Percentiles rank a stretch among this genome's conserved stretches.
Conservation (phyloP, 116 monocot species). For the Iris pallida region DNA sequence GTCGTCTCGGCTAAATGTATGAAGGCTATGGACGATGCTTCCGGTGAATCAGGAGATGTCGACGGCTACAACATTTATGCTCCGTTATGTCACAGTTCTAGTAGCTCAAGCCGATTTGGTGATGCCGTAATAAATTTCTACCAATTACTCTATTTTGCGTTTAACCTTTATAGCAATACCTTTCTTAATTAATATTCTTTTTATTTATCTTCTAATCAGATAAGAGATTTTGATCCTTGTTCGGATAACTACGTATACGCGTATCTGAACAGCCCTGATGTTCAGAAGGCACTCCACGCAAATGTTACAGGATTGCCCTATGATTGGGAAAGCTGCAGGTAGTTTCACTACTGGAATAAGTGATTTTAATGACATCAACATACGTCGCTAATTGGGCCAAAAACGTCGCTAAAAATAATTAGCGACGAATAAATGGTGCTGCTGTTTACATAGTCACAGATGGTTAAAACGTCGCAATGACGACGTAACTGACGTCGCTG, state of each 20-base stretch:
- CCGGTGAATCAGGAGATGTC: constrained; percentile 1
- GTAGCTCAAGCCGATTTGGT: neutral
- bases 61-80: constrained; percentile 21
- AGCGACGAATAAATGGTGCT: too few species aligned
- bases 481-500: too few species aligned
- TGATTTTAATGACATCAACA: too few species aligned
- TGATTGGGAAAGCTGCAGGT: constrained; percentile 74
- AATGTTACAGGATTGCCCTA: constrained; percentile 57
- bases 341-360: neutral
- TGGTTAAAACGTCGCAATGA: too few species aligned
- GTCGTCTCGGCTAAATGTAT: neutral
- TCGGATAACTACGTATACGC: constrained; percentile 23
- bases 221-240: constrained; percentile 37
- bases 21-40: neutral
- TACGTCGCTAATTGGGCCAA: too few species aligned
- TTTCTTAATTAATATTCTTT: too few species aligned
- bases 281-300: constrained; percentile 56
- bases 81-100: constrained; percentile 8
- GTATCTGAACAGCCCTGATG: constrained; percentile 43
- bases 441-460: too few species aligned
- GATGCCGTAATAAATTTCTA: too few species aligned
- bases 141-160: too few species aligned
- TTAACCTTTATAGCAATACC: too few species aligned
- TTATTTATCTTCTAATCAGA: neutral
- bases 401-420: too few species aligned